These are phyloP conservation scores for Scorias spongiosa DNA, from an alignment of 2,329 filamentous ascomycete species.

Conservation along the genomic window DNA sequence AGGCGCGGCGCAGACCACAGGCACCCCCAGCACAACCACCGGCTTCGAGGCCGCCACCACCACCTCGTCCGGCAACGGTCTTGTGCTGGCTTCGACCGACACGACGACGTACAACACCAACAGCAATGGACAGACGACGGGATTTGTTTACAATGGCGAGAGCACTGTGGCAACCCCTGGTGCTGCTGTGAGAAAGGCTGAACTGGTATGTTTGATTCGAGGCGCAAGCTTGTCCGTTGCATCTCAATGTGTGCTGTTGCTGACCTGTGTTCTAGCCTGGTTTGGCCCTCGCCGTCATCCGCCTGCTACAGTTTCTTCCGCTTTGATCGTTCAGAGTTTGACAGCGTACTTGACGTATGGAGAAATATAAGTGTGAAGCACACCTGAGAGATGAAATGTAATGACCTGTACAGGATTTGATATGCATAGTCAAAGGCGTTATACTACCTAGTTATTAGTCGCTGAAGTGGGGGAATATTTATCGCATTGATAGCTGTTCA, in stretches of 20 bases:
- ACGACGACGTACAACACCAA: constrained; percentile 4
- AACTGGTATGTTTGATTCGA: constrained; percentile 15
- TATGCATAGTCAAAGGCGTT: not conserved
- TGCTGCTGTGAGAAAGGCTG: constrained; percentile 10
- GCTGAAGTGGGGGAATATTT: not conserved
- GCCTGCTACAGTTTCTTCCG: constrained; percentile 12
- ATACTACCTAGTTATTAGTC: no score
- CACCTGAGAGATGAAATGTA: not conserved
- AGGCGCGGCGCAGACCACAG: constrained; percentile 8
- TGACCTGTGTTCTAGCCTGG: constrained; percentile 13
- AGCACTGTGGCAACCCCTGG: constrained; percentile 21
- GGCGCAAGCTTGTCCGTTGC: no score
- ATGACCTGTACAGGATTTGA: not conserved
- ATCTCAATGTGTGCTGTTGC: constrained; percentile 1
- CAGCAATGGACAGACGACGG: constrained; percentile 5
- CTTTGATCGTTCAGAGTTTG: constrained; percentile 5
- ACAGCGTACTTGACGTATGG: no score
- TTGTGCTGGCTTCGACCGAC: constrained; percentile 10
- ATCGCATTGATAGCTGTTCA: not conserved
- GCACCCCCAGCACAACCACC: constrained; percentile 4
- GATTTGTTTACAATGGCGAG: constrained; percentile 17
- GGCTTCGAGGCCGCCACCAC: constrained; percentile 10
- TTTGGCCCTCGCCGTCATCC: constrained; percentile 11
- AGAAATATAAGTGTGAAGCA: no score
- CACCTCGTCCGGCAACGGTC: constrained; percentile 10